Evolutionary conservation across 1,284 basidiomycete species (phyloP).

Genomic region (Ceratobasidium theobromae): DNA sequence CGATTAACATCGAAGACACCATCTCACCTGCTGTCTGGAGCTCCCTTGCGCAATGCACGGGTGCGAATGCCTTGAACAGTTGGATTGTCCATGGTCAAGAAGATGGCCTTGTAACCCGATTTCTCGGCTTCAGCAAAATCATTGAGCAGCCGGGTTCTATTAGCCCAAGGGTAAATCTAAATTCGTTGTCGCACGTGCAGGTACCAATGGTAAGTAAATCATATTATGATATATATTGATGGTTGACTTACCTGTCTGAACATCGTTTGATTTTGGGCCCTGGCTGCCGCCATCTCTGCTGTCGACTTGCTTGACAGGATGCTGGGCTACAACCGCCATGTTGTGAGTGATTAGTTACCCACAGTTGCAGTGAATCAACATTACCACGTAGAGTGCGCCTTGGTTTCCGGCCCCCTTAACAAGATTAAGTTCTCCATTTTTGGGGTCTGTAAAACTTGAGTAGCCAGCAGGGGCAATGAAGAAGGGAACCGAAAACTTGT

Average conservation of each 20-base stretch:
- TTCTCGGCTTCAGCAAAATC: conserved; percentile 6
- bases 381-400: conserved; percentile 5
- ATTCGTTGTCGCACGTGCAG: neutral
- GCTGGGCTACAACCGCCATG: neutral
- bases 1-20: neutral
- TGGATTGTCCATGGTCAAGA: conserved; percentile 39
- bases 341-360: neutral
- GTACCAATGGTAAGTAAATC: no score
- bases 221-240: neutral
- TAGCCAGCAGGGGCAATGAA: conserved; percentile 18
- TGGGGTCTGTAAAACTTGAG: conserved; percentile 10
- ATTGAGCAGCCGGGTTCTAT: neutral
- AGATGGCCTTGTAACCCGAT: conserved; percentile 16
- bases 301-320: conserved; percentile 15
- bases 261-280: neutral
- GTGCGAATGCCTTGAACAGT: conserved; percentile 41
- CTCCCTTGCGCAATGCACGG: conserved; percentile 38
- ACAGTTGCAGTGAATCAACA: neutral
- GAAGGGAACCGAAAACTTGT: conserved; percentile 10
- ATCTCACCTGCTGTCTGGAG: conserved; percentile 16
- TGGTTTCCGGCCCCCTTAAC: neutral
- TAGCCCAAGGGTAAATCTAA: conserved; percentile 23
- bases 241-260: neutral
- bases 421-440: conserved; percentile 20
- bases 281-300: conserved; percentile 3